Evolutionary conservation across 805 yeast species (phyloP).

Genomic region (Starmerella ratchasimensis): DNA sequence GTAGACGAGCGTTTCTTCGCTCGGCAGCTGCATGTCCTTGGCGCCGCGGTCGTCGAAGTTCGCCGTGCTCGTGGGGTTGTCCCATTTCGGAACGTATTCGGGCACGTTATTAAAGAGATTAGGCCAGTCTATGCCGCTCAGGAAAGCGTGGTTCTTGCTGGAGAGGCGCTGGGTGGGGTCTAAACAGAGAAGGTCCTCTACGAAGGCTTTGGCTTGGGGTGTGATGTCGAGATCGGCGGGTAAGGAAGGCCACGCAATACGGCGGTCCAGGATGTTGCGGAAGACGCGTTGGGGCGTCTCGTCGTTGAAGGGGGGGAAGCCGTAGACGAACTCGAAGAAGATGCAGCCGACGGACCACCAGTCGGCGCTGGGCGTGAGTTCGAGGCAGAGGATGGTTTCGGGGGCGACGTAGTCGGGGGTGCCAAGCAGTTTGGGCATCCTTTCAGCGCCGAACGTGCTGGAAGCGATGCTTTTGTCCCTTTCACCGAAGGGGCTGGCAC

Average conservation of each 20-base stretch:
- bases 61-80: conserved; percentile 75
- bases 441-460: too few species aligned
- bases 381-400: conserved; percentile 78
- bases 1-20: conserved; percentile 12
- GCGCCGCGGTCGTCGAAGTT: conserved; percentile 91
- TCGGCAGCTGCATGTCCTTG: conserved; percentile 22
- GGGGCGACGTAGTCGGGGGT: conserved; percentile 98
- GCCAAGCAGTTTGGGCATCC: conserved; percentile 55
- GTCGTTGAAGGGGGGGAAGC: conserved; percentile 91
- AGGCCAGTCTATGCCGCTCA: conserved; percentile 59
- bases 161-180: conserved; percentile 66
- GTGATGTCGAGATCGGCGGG: conserved; percentile 33
- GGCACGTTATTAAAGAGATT: conserved; percentile 54
- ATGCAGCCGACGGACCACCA: conserved; percentile 99
- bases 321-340: conserved; percentile 78
- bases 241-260: conserved; percentile 73
- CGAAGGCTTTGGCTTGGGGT: conserved; percentile 60
- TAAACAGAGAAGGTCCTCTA: conserved; percentile 43
- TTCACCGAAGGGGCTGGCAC: too few species aligned
- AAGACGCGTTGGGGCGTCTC: conserved; percentile 67
- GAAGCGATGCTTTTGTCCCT: too few species aligned
- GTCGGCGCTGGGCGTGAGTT: conserved; percentile 64
- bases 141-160: conserved; percentile 53
- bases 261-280: conserved; percentile 58
- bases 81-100: conserved; percentile 67